Evolutionary conservation across 345 rosid species (phyloP).

Genomic region (Corchorus olitorius): DNA sequence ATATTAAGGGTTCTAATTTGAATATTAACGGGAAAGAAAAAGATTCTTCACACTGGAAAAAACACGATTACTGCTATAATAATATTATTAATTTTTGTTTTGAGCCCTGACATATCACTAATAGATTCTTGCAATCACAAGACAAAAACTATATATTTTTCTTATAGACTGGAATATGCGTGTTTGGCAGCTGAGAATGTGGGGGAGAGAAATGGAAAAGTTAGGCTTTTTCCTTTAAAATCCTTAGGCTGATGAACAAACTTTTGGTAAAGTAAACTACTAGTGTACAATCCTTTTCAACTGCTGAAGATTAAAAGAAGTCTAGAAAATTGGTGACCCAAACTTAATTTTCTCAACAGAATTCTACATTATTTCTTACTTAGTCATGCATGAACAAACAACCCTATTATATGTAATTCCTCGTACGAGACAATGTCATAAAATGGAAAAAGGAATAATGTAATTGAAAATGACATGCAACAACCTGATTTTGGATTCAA

Average conservation of each 20-base stretch:
- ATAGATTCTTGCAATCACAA: background rate
- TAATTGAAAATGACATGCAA: background rate
- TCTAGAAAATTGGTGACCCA: conserved; percentile 7
- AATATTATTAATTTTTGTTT: background rate
- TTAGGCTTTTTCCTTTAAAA: background rate
- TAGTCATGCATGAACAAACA: background rate
- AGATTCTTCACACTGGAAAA: background rate
- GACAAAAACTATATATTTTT: background rate
- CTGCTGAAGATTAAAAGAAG: background rate
- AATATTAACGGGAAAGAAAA: background rate
- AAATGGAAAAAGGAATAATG: too few species aligned
- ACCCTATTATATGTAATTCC: background rate
- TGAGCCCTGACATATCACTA: background rate
- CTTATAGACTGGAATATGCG: background rate
- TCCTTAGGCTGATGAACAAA: background rate
- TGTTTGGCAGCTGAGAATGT: background rate
- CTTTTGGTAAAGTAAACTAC: background rate
- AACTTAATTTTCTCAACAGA: background rate
- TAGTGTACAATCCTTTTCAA: background rate
- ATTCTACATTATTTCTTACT: background rate
- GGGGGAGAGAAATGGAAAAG: background rate
- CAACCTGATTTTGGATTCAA: background rate
- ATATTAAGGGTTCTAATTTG: too few species aligned
- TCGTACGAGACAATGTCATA: background rate
- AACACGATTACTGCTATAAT: background rate